A percentile compares a stretch with the other conserved stretches of the same genome.
phyloP scores from a whole-genome alignment of 306 rosid genomes.

The Pachyrhizus erosus region DNA sequence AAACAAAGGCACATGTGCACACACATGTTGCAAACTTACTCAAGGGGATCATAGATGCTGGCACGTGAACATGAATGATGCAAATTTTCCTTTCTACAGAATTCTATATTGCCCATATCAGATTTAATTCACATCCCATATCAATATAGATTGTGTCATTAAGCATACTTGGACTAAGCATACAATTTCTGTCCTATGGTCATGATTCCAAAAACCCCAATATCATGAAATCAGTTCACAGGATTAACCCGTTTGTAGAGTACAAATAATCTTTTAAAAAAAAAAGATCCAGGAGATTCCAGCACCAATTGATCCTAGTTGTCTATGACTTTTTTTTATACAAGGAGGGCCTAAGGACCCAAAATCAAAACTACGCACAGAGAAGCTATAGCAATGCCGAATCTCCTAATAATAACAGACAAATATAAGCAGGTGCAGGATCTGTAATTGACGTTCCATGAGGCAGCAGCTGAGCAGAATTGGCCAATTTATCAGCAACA shows the following conservation, averaged over 20 bases:
- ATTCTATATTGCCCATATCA: conserved; percentile 74
- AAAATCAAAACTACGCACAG: too few relatives aligned
- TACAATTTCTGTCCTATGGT: conserved; percentile 48
- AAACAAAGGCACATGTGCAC: neutral
- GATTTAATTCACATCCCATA: conserved; percentile 66
- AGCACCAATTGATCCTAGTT: too few relatives aligned
- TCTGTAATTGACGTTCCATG: too few relatives aligned
- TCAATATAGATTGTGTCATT: conserved; percentile 69
- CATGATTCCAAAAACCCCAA: conserved; percentile 44
- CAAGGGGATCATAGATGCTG: conserved; percentile 72
- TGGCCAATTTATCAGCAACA: too few relatives aligned
- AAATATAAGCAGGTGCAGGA: too few relatives aligned
- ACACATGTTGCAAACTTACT: conserved; percentile 58
- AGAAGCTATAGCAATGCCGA: too few relatives aligned
- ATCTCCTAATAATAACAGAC: too few relatives aligned
- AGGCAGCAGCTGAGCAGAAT: too few relatives aligned
- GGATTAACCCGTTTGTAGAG: conserved; percentile 24
- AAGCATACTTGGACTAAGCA: conserved; percentile 44
- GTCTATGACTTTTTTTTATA: too few relatives aligned
- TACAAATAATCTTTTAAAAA: too few relatives aligned
- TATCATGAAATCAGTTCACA: conserved; percentile 39
- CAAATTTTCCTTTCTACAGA: conserved; percentile 79
- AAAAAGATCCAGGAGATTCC: too few relatives aligned
- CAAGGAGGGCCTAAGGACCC: too few relatives aligned
- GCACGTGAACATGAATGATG: conserved; percentile 69